Conservation (phyloP, 2,329 filamentous ascomycete species). For the Sodiomyces alkalinus region DNA sequence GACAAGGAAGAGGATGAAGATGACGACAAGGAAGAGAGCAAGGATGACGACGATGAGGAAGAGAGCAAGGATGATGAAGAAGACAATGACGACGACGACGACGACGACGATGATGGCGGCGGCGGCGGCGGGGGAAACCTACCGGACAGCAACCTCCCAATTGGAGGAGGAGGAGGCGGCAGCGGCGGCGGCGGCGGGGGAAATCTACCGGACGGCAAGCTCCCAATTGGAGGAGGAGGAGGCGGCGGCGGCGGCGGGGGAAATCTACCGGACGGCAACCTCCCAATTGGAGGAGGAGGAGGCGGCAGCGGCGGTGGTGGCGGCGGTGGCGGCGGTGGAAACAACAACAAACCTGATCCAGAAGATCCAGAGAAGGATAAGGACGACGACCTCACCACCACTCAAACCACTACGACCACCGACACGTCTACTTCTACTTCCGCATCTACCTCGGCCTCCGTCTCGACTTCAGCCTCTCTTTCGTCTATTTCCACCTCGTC, state of each 20-base stretch:
- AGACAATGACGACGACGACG: neutral
- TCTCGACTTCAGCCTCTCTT: neutral
- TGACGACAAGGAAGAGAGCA: neutral
- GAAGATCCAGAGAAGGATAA: neutral
- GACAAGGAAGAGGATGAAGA: neutral
- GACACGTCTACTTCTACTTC: neutral
- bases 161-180: neutral
- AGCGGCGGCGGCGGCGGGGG: neutral
- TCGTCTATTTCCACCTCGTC: neutral
- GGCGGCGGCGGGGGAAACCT: neutral
- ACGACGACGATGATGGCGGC: neutral
- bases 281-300: slow-evolving; percentile 1
- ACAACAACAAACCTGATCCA: neutral
- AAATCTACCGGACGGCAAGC: neutral
- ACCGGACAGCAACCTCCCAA: neutral
- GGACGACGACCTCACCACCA: slow-evolving; percentile 1
- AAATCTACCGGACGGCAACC: neutral
- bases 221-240: neutral
- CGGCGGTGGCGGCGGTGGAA: neutral
- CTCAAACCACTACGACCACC: slow-evolving; percentile 1
- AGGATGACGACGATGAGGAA: neutral
- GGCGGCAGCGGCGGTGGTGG: neutral
- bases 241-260: neutral
- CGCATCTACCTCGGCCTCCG: slow-evolving; percentile 2
- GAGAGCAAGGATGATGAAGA: slow-evolving; percentile 1